Conservation (phyloP, 1,139 yeast genomes). For the Eremothecium gossypii region DNA sequence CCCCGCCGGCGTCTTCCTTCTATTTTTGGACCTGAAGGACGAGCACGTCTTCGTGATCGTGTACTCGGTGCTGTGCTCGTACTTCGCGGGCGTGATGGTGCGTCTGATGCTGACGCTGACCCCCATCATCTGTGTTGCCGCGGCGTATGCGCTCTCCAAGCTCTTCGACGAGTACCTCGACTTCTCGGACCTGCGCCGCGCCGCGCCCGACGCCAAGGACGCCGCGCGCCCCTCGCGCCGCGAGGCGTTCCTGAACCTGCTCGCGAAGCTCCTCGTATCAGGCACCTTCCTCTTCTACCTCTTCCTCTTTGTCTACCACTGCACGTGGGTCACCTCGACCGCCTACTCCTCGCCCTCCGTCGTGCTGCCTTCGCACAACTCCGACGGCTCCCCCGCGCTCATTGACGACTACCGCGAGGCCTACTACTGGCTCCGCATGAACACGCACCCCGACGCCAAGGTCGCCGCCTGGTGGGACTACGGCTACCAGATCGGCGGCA, state of each 20-base stretch:
- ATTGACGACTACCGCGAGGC: conserved; percentile 99
- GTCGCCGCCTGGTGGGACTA: conserved; percentile 99
- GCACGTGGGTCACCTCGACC: conserved; percentile 94
- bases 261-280: conserved; percentile 56
- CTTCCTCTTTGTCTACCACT: conserved; percentile 78
- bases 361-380: conserved; percentile 68
- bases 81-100: conserved; percentile 99
- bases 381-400: conserved; percentile 77
- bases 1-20: conserved; percentile 92
- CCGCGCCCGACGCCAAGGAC: not conserved
- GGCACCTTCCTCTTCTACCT: conserved; percentile 69
- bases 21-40: conserved; percentile 81
- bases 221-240: conserved; percentile 4
- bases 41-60: conserved; percentile 91
- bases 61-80: conserved; percentile 84
- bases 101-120: conserved; percentile 95
- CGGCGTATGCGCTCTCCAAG: conserved; percentile 79
- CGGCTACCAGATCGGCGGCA: conserved; percentile 98
- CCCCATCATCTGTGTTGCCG: conserved; percentile 88
- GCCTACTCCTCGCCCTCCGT: conserved; percentile 98
- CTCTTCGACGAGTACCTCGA: conserved; percentile 77
- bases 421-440: conserved; percentile 97
- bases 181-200: conserved; percentile 37
- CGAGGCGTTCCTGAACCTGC: conserved; percentile 31
- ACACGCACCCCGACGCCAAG: conserved; percentile 91